Base-by-base conservation (phyloP, 2,329 filamentous ascomycete genomes). In the Chalaropsis thielavioides region DNA sequence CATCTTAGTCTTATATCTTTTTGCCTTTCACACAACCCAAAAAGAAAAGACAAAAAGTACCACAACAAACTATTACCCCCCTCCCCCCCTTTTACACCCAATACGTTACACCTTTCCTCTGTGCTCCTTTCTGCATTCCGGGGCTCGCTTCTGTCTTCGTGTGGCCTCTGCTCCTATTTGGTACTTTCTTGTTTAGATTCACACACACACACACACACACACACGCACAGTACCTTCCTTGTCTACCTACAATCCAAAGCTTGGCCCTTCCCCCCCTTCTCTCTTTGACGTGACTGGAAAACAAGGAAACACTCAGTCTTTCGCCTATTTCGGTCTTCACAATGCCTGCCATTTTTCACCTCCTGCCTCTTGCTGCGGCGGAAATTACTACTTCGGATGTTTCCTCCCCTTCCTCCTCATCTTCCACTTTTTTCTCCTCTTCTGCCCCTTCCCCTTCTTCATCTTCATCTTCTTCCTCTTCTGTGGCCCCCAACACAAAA, bases 301-400 rank as follows among this genome's bases (percentile, higher is more conserved):
- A 58, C 27, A 35, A 58, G 51, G 51, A 58, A 58, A 58, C 51
- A 58, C 27, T 19, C 13, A 58, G 10, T 8, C 35, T 24, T 51
- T 51, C 24, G 19, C 46, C 27, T 27, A 58, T 58, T 58, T 58
- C 51, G 51, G 51, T 35, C 51, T 35, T 58, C 51, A 58, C 51
- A 58, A 58, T 58, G 51, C 51, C 51, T 38, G 51, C 51, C 5
- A 35, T 58, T 58, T 58, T 58, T 35, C 51, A 58, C 51, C 27
- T 58, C 51, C 51, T 58, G 27, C 51, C 51, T 35, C 7, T 35
- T 58, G 27, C 51, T 58, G 27, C 24, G 51, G 51, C 27, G 51
- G 51, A 58, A 58, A 58, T 58, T 58, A 31, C 51, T 58, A 3
- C 27, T 58, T 58, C 51, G 24, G 51, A 35, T 58, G 51, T 58